Conservation (phyloP, 441 rosid species). For the Cnidoscolus chayamansa region DNA sequence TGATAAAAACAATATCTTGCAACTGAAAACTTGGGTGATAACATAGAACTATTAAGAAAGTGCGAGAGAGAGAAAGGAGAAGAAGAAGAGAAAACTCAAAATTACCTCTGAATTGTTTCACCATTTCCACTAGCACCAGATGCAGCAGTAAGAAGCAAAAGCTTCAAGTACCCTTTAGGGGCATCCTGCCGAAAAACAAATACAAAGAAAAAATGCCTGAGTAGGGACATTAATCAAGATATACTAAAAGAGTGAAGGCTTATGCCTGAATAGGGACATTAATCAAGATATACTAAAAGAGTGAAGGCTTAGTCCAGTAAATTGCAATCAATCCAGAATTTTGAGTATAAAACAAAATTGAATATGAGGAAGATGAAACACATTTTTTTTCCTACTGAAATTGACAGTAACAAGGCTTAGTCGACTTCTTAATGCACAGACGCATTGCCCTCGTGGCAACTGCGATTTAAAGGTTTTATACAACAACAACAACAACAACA, state of each 20-base stretch:
- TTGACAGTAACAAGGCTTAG: background rate
- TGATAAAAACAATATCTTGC: background rate
- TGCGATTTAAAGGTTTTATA: background rate
- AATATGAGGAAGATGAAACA: slow-evolving; percentile 4
- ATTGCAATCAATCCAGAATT: background rate
- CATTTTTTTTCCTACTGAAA: slow-evolving; percentile 6
- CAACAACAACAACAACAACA: too few species aligned
- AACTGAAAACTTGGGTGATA: background rate
- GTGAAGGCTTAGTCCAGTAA: background rate
- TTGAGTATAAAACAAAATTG: background rate
- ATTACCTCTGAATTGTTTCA: slow-evolving; percentile 93
- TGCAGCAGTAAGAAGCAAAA: slow-evolving; percentile 92
- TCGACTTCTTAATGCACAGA: background rate
- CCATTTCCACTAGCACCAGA: slow-evolving; percentile 72
- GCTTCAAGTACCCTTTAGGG: slow-evolving; percentile 88
- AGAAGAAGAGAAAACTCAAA: background rate
- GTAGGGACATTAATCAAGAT: background rate
- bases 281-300: background rate
- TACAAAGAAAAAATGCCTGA: background rate
- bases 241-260: background rate
- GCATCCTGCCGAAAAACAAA: slow-evolving; percentile 61
- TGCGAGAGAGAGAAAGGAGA: background rate
- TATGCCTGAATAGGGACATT: background rate
- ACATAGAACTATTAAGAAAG: background rate
- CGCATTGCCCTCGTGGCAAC: background rate